Percentiles rank a stretch among this genome's conserved stretches.
Evolutionary conservation across 495 filamentous ascomycete genomes (phyloP).

Genomic region (Penicillium arizonense): DNA sequence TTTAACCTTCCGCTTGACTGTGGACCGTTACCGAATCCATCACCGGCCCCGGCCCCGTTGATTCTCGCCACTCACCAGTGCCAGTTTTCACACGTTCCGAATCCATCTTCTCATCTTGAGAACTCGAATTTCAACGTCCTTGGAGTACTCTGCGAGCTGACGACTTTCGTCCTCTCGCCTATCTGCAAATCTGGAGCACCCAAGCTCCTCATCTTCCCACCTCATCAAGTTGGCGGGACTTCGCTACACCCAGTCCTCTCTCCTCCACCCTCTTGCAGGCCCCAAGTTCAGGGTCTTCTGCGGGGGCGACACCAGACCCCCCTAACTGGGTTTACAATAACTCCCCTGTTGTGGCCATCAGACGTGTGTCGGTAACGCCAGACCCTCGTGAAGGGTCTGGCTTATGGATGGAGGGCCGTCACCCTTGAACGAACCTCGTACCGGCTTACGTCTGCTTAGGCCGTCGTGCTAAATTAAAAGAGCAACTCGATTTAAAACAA

Average conservation of each 20-base stretch:
- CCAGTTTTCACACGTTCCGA: background rate
- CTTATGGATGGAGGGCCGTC: constrained; percentile 43
- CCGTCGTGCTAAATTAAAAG: constrained; percentile 17
- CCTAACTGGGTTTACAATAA: constrained; percentile 70
- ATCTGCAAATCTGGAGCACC: constrained; percentile 35
- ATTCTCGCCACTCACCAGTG: constrained; percentile 3
- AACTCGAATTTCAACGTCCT: background rate
- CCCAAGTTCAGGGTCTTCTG: constrained; percentile 87
- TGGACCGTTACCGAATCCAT: constrained; percentile 3
- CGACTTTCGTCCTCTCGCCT: constrained; percentile 14
- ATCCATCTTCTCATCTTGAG: background rate
- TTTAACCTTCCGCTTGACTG: background rate
- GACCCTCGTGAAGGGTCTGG: constrained; percentile 50
- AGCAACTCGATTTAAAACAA: constrained; percentile 4
- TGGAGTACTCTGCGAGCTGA: constrained; percentile 10
- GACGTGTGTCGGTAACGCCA: constrained; percentile 44
- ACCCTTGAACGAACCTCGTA: constrained; percentile 34
- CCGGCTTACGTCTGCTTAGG: constrained; percentile 31
- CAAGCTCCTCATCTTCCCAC: constrained; percentile 37
- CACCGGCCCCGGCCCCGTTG: background rate
- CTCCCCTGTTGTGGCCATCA: constrained; percentile 35
- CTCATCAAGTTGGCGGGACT: constrained; percentile 98
- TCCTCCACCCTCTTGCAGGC: constrained; percentile 89
- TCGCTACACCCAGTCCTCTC: constrained; percentile 71
- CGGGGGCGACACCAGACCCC: constrained; percentile 96